Evolutionary conservation across 2,329 filamentous ascomycete genomes (phyloP).

Genomic region (Venturia aucupariae): DNA sequence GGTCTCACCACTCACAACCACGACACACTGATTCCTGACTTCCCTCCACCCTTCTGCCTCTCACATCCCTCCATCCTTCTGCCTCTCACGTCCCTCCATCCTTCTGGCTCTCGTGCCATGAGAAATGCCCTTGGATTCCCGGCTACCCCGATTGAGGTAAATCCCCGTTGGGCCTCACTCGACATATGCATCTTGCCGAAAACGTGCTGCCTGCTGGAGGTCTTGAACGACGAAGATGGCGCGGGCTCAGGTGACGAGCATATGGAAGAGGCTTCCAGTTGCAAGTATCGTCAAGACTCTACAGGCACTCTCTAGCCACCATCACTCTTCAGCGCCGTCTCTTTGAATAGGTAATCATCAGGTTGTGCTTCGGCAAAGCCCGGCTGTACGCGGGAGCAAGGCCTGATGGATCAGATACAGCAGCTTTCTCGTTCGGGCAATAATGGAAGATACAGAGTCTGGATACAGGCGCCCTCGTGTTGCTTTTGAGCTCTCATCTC

Average conservation of each 20-base stretch:
- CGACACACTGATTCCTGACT: neutral
- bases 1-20: constrained; percentile 2
- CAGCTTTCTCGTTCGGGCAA: neutral
- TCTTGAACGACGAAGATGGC: too few species aligned
- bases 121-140: neutral
- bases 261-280: neutral
- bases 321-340: neutral
- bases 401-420: neutral
- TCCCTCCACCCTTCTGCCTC: neutral
- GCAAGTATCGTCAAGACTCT: neutral
- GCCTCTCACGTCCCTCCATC: neutral
- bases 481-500: constrained; percentile 4
- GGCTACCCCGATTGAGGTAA: neutral
- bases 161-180: neutral
- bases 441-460: neutral
- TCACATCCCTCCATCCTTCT: too few species aligned
- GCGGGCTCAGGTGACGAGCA: neutral
- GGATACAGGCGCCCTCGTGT: neutral
- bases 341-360: neutral
- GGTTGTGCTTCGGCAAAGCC: constrained; percentile 8
- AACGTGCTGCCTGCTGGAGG: constrained; percentile 4
- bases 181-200: neutral
- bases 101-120: neutral
- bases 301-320: too few species aligned
- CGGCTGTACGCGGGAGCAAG: neutral